A percentile compares a stretch with the other conserved stretches of the same genome.
These are phyloP conservation scores for Diaporthe vaccinii DNA, from an alignment of 2,329 filamentous ascomycete genomes.

Conservation along the genomic window DNA sequence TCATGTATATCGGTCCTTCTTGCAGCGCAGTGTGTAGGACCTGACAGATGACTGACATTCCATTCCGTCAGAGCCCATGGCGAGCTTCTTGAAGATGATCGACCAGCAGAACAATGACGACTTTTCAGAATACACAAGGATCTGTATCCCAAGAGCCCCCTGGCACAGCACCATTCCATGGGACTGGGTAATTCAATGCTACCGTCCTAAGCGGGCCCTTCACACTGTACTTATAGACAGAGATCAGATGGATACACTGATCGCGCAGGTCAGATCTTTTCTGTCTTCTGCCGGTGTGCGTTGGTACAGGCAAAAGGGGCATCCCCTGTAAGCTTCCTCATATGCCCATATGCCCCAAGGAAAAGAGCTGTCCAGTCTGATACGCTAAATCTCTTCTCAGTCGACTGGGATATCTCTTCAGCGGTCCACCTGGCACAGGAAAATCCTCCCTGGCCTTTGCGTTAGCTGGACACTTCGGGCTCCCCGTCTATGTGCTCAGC, in stretches of 20 bases:
- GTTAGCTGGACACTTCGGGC: constrained; percentile 31
- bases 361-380: too few relatives aligned
- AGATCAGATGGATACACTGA: constrained; percentile 14
- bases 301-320: constrained; percentile 34
- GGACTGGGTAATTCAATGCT: not conserved
- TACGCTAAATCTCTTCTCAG: not conserved
- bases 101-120: constrained; percentile 24
- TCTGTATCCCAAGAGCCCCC: not conserved
- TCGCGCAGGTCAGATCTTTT: constrained; percentile 30
- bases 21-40: rapidly evolving
- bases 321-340: not conserved
- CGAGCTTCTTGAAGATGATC: constrained; percentile 6
- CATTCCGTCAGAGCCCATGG: not conserved
- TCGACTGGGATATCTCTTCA: constrained; percentile 38
- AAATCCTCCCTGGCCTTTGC: constrained; percentile 36
- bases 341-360: too few relatives aligned
- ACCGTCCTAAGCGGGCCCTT: not conserved
- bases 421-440: constrained; percentile 34
- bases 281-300: constrained; percentile 18
- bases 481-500: constrained; percentile 28
- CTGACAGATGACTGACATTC: not conserved
- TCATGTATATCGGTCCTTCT: not conserved
- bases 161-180: not conserved
- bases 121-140: constrained; percentile 2
- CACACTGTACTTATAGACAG: constrained; percentile 26